phyloP scores from a whole-genome alignment of 1,284 basidiomycete genomes.

The Cutaneotrichosporon sp. region DNA sequence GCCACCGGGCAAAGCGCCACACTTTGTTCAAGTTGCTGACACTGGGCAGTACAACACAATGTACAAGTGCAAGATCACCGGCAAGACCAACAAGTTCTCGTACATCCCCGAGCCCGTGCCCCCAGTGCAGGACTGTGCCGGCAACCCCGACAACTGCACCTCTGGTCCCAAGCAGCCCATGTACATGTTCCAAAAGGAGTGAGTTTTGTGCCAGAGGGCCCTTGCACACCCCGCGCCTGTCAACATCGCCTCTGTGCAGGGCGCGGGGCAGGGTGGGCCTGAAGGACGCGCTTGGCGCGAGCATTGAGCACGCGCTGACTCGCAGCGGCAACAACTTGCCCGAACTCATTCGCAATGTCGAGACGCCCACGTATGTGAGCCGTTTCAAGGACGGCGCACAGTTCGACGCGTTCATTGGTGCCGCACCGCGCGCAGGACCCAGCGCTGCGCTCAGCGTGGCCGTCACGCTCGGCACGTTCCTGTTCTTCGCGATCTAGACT shows the following conservation, averaged over 20 bases:
- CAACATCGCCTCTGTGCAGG: neutral
- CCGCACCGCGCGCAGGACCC: slow-evolving; percentile 13
- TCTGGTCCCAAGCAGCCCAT: slow-evolving; percentile 32
- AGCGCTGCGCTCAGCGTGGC: slow-evolving; percentile 1
- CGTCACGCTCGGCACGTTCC: neutral
- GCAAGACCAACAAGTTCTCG: slow-evolving; percentile 26
- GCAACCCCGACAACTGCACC: slow-evolving; percentile 38
- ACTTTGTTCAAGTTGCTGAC: neutral
- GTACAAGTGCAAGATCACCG: slow-evolving; percentile 69
- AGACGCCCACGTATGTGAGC: slow-evolving; percentile 10
- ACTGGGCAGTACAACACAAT: slow-evolving; percentile 64
- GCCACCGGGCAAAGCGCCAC: neutral
- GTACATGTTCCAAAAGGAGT: slow-evolving; percentile 18
- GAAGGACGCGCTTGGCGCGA: too few species aligned
- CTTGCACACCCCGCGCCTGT: neutral
- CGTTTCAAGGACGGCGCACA: slow-evolving; percentile 20
- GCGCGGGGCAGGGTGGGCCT: neutral
- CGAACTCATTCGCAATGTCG: neutral
- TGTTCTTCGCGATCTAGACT: neutral
- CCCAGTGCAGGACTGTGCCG: slow-evolving; percentile 38
- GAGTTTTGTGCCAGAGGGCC: slow-evolving; percentile 2
- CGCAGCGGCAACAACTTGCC: slow-evolving; percentile 18
- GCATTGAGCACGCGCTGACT: slow-evolving; percentile 5
- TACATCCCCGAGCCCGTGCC: slow-evolving; percentile 54
- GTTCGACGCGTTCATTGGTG: slow-evolving; percentile 10